Evolutionary conservation across 768 basidiomycete genomes (phyloP).

Genomic region (Boletus huronensis): DNA sequence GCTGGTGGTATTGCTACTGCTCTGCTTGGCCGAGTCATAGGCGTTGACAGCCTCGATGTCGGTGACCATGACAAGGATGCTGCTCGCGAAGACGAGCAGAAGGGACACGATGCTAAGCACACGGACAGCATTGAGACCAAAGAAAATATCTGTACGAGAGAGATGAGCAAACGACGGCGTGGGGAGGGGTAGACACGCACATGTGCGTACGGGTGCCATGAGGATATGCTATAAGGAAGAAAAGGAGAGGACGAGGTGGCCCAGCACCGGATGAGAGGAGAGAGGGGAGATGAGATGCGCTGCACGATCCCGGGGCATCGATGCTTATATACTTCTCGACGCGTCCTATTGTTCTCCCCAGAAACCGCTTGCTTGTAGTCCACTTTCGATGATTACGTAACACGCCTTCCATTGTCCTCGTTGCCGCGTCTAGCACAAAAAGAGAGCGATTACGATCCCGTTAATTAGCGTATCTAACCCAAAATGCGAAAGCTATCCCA

Average conservation of each 20-base stretch:
- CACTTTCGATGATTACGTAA: slow-evolving; percentile 16
- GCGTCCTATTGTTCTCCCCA: slow-evolving; percentile 31
- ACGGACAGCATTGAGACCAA: slow-evolving; percentile 76
- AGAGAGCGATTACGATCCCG: neutral
- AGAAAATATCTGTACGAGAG: slow-evolving; percentile 50
- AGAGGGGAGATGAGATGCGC: slow-evolving; percentile 5
- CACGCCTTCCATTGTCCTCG: slow-evolving; percentile 23
- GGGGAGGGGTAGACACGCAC: slow-evolving; percentile 32
- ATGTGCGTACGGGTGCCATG: slow-evolving; percentile 39
- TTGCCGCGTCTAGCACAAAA: slow-evolving; percentile 7
- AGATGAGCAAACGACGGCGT: neutral
- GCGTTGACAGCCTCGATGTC: slow-evolving; percentile 74
- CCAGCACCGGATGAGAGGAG: slow-evolving; percentile 30
- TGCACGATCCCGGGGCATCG: neutral
- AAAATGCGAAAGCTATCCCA: neutral
- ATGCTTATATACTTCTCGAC: slow-evolving; percentile 24
- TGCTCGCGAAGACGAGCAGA: slow-evolving; percentile 76
- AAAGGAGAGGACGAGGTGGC: slow-evolving; percentile 22
- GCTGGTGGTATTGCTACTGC: slow-evolving; percentile 29
- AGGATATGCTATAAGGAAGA: slow-evolving; percentile 3
- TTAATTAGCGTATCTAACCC: slow-evolving; percentile 2
- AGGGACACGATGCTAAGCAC: slow-evolving; percentile 75
- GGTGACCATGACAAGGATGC: slow-evolving; percentile 66
- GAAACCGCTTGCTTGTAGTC: neutral
- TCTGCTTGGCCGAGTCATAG: slow-evolving; percentile 45